A percentile compares a stretch with the other conserved stretches of the same genome.
These are phyloP conservation scores for Dioscorea dumetorum DNA, from an alignment of 106 monocot species.

Conservation along the genomic window DNA sequence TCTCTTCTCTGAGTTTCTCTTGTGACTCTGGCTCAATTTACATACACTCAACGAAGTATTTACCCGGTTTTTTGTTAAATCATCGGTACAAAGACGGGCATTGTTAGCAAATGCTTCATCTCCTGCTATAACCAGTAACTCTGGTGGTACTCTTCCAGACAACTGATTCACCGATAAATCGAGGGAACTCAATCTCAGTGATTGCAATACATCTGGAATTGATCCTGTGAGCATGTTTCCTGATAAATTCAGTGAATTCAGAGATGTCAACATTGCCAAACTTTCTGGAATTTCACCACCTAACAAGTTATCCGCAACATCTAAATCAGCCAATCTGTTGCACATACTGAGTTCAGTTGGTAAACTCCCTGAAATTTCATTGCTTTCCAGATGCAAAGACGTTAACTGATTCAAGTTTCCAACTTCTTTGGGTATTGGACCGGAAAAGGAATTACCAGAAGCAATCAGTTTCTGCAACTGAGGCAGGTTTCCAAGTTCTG, in stretches of 20 bases:
- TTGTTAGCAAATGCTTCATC: conserved; percentile 46
- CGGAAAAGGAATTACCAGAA: conserved; percentile 57
- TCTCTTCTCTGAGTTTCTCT: not conserved
- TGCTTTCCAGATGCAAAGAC: conserved; percentile 55
- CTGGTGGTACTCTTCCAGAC: conserved; percentile 48
- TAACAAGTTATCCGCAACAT: conserved; percentile 52
- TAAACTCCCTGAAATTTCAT: conserved; percentile 47
- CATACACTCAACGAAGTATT: conserved; percentile 25
- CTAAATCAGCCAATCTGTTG: conserved; percentile 41
- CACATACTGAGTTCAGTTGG: conserved; percentile 53
- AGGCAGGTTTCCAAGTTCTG: conserved; percentile 42
- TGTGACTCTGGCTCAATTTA: conserved; percentile 4
- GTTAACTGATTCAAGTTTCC: conserved; percentile 41
- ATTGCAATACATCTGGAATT: conserved; percentile 45
- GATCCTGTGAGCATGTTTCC: conserved; percentile 42
- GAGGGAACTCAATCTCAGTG: conserved; percentile 57
- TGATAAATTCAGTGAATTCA: conserved; percentile 76
- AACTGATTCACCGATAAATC: conserved; percentile 53
- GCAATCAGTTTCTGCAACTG: conserved; percentile 54
- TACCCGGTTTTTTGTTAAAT: conserved; percentile 3
- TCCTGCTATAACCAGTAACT: conserved; percentile 51
- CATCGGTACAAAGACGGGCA: conserved; percentile 39
- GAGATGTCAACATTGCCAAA: conserved; percentile 37
- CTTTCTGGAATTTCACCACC: conserved; percentile 54
- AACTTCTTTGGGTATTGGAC: conserved; percentile 44